Percentiles rank a stretch among this genome's conserved stretches.
Evolutionary conservation across 192 early-diverging fungal species (phyloP).

Genomic region (Coemansia asiatica): DNA sequence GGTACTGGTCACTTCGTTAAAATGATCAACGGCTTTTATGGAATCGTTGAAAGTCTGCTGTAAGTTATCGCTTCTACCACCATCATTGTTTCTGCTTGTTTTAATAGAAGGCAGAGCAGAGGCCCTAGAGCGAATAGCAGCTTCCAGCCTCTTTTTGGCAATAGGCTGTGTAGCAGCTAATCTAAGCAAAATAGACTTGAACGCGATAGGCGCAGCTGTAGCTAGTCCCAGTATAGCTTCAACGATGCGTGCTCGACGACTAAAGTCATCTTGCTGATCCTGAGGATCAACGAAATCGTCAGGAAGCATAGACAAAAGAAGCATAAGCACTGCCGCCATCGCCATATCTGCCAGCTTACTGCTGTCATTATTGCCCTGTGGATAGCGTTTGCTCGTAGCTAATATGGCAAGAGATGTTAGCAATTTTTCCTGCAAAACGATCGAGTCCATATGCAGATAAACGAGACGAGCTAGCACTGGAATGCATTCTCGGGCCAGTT

Average conservation of each 20-base stretch:
- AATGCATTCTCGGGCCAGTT: slow-evolving; percentile 6
- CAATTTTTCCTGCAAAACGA: neutral
- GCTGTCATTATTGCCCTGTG: neutral
- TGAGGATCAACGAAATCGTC: neutral
- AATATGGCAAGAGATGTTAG: slow-evolving; percentile 15
- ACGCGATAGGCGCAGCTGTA: slow-evolving; percentile 13
- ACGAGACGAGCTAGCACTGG: slow-evolving; percentile 15
- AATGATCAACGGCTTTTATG: neutral
- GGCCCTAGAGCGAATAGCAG: slow-evolving; percentile 27
- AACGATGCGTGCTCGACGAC: slow-evolving; percentile 1
- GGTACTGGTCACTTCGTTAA: neutral
- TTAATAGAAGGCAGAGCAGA: neutral
- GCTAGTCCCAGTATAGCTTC: slow-evolving; percentile 31
- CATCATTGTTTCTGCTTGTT: neutral
- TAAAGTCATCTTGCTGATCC: neutral
- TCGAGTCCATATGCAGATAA: neutral
- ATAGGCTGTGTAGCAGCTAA: slow-evolving; percentile 21
- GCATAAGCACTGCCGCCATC: slow-evolving; percentile 35
- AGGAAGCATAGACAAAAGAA: slow-evolving; percentile 38
- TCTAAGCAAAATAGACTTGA: slow-evolving; percentile 23
- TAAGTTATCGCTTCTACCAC: neutral
- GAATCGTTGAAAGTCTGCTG: too few species aligned
- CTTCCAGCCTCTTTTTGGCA: slow-evolving; percentile 29
- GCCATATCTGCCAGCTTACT: neutral
- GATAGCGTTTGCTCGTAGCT: slow-evolving; percentile 10